A percentile compares a stretch with the other conserved stretches of the same genome.
Evolutionary conservation across 192 early-diverging fungal species (phyloP).

Genomic region (Coemansia nantahalensis): DNA sequence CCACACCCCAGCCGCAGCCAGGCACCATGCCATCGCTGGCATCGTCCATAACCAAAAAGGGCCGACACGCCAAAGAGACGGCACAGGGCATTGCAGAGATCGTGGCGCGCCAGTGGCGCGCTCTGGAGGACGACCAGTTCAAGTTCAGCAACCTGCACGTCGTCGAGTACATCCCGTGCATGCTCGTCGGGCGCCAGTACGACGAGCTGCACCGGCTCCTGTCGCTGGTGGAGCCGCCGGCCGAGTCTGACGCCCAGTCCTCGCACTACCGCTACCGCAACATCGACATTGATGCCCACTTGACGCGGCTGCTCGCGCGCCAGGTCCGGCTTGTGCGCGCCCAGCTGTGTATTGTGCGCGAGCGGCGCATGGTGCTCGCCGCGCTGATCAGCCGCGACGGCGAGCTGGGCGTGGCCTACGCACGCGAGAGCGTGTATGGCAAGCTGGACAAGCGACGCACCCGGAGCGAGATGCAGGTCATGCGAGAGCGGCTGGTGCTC

Average conservation of each 20-base stretch:
- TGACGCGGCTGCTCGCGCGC: conserved; percentile 14
- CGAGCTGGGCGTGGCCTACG: conserved; percentile 6
- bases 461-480: conserved; percentile 21
- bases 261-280: conserved; percentile 29
- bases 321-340: conserved; percentile 16
- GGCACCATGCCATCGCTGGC: background rate
- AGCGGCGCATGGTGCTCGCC: conserved; percentile 31
- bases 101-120: conserved; percentile 25
- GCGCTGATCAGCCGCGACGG: conserved; percentile 12
- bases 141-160: conserved; percentile 49
- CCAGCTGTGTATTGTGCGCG: conserved; percentile 20
- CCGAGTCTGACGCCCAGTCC: background rate
- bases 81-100: conserved; percentile 21
- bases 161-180: conserved; percentile 37
- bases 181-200: conserved; percentile 43
- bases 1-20: no score
- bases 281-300: conserved; percentile 13
- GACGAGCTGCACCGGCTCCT: conserved; percentile 30
- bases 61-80: conserved; percentile 5
- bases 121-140: conserved; percentile 31
- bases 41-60: conserved; percentile 4
- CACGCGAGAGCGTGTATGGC: background rate
- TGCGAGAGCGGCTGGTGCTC: conserved; percentile 29
- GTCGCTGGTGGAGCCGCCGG: conserved; percentile 23
- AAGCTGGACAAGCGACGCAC: conserved; percentile 2